These are phyloP conservation scores for Sungouiella thailandica DNA, from an alignment of 805 yeast genomes.

Conservation along the genomic window DNA sequence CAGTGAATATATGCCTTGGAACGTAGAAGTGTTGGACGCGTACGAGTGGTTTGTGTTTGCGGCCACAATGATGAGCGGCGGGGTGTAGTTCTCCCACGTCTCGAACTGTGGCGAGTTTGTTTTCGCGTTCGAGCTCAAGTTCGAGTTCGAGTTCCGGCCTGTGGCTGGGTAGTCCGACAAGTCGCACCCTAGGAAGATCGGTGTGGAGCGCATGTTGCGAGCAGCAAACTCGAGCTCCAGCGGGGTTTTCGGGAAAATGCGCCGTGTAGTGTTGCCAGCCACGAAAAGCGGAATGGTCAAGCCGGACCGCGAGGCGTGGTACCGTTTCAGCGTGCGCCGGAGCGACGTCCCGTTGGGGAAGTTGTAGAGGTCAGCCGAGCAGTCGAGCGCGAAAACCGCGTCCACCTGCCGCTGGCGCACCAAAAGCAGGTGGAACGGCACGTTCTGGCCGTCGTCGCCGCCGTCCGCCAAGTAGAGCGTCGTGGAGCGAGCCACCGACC, in stretches of 20 bases:
- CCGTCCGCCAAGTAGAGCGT: conserved; percentile 40
- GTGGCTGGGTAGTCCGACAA: conserved; percentile 24
- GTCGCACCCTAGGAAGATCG: conserved; percentile 43
- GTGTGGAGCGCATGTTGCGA: conserved; percentile 17
- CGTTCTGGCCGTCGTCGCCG: conserved; percentile 46
- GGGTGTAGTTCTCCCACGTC: conserved; percentile 24
- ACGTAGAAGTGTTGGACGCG: conserved; percentile 54
- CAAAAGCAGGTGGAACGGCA: conserved; percentile 44
- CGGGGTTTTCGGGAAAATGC: conserved; percentile 35
- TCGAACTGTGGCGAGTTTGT: neutral
- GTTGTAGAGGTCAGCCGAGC: conserved; percentile 47
- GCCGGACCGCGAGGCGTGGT: conserved; percentile 14
- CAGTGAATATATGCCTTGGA: conserved; percentile 45
- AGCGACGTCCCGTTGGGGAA: conserved; percentile 56
- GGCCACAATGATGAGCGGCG: conserved; percentile 52
- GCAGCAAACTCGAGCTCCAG: conserved; percentile 18
- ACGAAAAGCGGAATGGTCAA: conserved; percentile 6
- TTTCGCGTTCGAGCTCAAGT: conserved; percentile 8
- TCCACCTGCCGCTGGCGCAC: conserved; percentile 32
- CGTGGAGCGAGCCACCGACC: conserved; percentile 14
- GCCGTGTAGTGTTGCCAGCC: neutral
- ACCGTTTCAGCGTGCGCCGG: conserved; percentile 30
- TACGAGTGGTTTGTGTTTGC: conserved; percentile 41
- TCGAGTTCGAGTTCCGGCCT: too few relatives aligned
- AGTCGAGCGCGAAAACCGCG: conserved; percentile 37